phyloP scores from a whole-genome alignment of 1,284 basidiomycete species.

The Boletus semigastroideus region DNA sequence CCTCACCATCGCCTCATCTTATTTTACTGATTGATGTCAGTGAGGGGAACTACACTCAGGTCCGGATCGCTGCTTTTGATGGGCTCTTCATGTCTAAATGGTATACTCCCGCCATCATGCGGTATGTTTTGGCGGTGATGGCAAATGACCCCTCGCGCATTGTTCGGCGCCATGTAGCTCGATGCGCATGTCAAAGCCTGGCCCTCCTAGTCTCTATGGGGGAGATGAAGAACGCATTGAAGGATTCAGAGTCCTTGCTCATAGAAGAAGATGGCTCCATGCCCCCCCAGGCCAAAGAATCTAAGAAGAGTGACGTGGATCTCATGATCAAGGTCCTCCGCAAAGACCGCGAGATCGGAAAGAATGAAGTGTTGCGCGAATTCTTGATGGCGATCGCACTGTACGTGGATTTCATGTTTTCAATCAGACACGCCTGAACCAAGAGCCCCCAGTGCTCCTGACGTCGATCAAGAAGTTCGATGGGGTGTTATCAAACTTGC shows the following conservation, averaged over 20 bases:
- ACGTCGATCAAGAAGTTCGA: conserved; percentile 84
- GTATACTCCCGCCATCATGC: conserved; percentile 81
- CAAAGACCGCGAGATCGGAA: conserved; percentile 84
- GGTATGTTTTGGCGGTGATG: conserved; percentile 90
- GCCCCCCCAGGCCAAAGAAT: conserved; percentile 69
- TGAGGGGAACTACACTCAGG: conserved; percentile 90
- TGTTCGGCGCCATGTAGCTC: conserved; percentile 85
- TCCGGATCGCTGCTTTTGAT: conserved; percentile 92
- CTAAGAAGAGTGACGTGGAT: conserved; percentile 79
- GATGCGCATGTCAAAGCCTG: conserved; percentile 84
- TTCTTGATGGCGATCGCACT: conserved; percentile 78
- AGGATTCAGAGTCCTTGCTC: conserved; percentile 73
- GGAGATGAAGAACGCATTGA: conserved; percentile 76
- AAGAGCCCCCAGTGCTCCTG: conserved; percentile 51
- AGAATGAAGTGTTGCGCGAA: conserved; percentile 78
- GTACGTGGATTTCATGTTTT: conserved; percentile 46
- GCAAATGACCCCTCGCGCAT: conserved; percentile 81
- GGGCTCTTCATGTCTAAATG: conserved; percentile 89
- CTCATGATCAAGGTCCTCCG: conserved; percentile 77
- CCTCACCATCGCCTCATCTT: neutral
- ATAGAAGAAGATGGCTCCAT: conserved; percentile 84
- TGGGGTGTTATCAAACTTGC: conserved; percentile 92
- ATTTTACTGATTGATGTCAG: conserved; percentile 41
- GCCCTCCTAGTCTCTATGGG: conserved; percentile 87
- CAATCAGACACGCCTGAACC: conserved; percentile 3